Base-by-base conservation (phyloP, 2,329 filamentous ascomycete genomes). In the Xenoacremonium recifei region DNA sequence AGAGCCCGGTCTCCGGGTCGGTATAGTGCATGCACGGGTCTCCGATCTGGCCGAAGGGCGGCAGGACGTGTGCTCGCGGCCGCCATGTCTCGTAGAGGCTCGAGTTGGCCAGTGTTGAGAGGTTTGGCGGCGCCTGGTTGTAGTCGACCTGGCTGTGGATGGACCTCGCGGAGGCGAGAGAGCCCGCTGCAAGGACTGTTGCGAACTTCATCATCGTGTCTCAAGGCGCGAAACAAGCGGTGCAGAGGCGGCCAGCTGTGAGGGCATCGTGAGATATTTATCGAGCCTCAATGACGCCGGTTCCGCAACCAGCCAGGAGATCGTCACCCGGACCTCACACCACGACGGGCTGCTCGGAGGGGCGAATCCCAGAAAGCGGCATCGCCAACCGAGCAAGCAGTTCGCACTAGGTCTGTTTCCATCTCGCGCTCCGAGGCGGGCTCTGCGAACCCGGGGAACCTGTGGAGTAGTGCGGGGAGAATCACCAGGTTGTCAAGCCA, bases 11-110 rank as follows among this genome's bases (percentile, higher is more conserved):
- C 18, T 59, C 52, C 3, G 69, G 66, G 41, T 72, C 68, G 4
- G 66, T 69, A 50, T 70, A 72, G 45, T 71, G 69, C 63, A 68
- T 69, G 42, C 67, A 70, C 10, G 68, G 68, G 42, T 72, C 69
- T 25, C 66, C 69, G 31, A 70, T 66, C 35, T 68, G 61, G 6
- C 68, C 67, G 29, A 53, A 59, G 0, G 62, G 58, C 4, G 69
- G 68, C 2, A 70, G 59, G 2, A 72, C 59, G 38, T 71, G 69
- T 13, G 67, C 62, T 45, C 57, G 61, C 4, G 68, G 69, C 20
- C 53, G 48, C 53, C 53, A 56, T 47, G 53, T 51, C 53, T 64
- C 54, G 41, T 59, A 65, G 18, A 66, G 50, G 35, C 62, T 56
- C 30, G 55, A 57, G 47, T 67, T 68, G 38, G 58, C 54, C 13